Base-by-base conservation (phyloP, 257 asterid species). In the Handroanthus guayacan region DNA sequence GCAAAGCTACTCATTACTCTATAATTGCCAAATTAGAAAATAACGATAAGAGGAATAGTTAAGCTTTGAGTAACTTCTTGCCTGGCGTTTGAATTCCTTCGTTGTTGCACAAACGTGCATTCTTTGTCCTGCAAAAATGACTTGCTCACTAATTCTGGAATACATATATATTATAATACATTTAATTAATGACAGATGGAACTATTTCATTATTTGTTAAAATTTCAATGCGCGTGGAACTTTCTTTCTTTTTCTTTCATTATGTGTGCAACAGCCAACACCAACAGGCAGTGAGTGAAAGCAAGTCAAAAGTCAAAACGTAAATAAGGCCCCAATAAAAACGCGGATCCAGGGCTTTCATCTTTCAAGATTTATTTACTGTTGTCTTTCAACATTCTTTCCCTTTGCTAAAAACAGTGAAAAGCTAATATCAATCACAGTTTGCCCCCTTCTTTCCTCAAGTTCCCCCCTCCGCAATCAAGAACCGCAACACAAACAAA, bases 261-360 rank as follows among this genome's bases (percentile, higher is more conserved):
- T 71, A 5, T 43, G 37, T 11, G 25, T 11, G 62, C 55, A 20
- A 17, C 13, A 56, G 45, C 31, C 60, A 18, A 64, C 41, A 66
- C 36, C 2, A 4, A 8, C 38, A n/a, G 5, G 60, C 48, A n/a
- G 39, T 25, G 17, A 75, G 67, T 47, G 43, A 34, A 58, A 67
- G 52, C 44, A 58, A 56, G 57, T 86, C 79, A 80, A 16, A 72
- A 80, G 84, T 78, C 89, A 82, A 80, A 75, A 43, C 56, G 78
- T 41, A 81, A 82, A 80, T 69, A 74, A 47, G 54, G 79, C 63
- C 61, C 54, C 1, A 3, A 3, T 7, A 16, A 54, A 62, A 68
- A 55, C 63, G 72, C 50, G 51, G 72, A 77, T 77, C 75, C 75
- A 36, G 90, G 90, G 88, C 84, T 81, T 84, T 86, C 85, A 54